Base-by-base conservation (phyloP, 106 monocot species). In the Dioscorea zingiberensis region DNA sequence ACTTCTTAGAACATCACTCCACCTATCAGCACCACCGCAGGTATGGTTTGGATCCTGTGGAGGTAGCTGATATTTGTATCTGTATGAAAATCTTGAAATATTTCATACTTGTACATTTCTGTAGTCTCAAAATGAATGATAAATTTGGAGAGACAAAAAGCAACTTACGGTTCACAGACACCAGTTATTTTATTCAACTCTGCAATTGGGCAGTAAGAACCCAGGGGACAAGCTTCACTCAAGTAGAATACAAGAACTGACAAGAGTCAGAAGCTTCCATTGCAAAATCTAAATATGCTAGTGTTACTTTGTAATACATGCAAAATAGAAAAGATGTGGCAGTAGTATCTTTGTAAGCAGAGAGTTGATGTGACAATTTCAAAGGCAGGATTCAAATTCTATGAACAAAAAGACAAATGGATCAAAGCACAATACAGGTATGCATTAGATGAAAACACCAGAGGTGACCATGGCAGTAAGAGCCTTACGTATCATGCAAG, bases 401-500 rank as follows among this genome's bases (percentile, higher is more conserved):
- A 38, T 38, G 10, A 38, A 6, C n/a, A n/a, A 38, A 10, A 38
- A 38, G 10, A 38, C 38, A 38, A 38, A 7, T 38, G 0, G 9
- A 38, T 38, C 10, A 10, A 38, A 10, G 10, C 6, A 38, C 6
- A 6, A 8, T 10, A 38, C 38, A 38, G 38, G 4, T 38, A 38
- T 38, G 6, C 38, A 38, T 10, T 38, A 38, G 38, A 38, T 38
- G 4, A 10, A 38, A 38, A 38, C 38, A 38, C 38, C 38, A 38
- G 4, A 38, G 38, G 6, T 30, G 10, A 38, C 38, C 38, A 60
- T 38, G 21, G 38, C 28, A 21, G 18, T 64, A 65, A 66, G 25
- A 64, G 59, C 64, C 88, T 78, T 72, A 88, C 88, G 88, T 46
- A 88, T 81, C 88, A 88, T 88, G 81, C 88, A 88, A 15, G 88